phyloP scores from a whole-genome alignment of 2,329 filamentous ascomycete species.

The Colletotrichum cordylinicola region DNA sequence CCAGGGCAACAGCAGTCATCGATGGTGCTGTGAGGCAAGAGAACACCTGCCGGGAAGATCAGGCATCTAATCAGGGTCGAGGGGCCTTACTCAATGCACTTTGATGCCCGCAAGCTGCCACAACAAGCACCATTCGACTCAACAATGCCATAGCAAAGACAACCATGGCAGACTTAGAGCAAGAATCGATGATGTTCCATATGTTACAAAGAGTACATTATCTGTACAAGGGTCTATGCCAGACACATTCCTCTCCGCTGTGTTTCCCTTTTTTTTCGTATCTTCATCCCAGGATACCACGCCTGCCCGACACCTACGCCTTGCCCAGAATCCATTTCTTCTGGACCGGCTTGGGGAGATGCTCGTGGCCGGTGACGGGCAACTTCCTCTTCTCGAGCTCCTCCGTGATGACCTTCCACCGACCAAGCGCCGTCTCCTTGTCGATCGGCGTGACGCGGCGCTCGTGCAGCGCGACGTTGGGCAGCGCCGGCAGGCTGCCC shows the following conservation, averaged over 20 bases:
- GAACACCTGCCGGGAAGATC: background rate
- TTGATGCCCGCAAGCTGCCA: background rate
- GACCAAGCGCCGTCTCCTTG: slow-evolving; percentile 73
- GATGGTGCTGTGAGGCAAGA: background rate
- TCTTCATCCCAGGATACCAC: background rate
- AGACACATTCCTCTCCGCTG: background rate
- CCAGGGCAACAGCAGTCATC: background rate
- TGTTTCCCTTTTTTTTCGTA: background rate
- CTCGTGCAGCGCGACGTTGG: slow-evolving; percentile 74
- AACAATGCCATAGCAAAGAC: background rate
- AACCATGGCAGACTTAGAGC: background rate
- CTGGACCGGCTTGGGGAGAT: slow-evolving; percentile 47
- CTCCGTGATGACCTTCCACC: slow-evolving; percentile 81
- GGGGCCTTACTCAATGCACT: background rate
- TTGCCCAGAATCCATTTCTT: slow-evolving; percentile 47
- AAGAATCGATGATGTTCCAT: slow-evolving; percentile 18
- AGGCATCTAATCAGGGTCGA: background rate
- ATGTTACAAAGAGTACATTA: slow-evolving; percentile 26
- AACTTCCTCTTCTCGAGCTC: slow-evolving; percentile 69
- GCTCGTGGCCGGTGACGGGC: slow-evolving; percentile 56
- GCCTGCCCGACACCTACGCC: slow-evolving; percentile 28
- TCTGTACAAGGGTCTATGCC: slow-evolving; percentile 22
- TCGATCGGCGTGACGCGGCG: slow-evolving; percentile 74
- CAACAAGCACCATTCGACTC: background rate
- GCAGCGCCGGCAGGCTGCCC: slow-evolving; percentile 54